These are phyloP conservation scores for Pseudogymnoascus sp. DNA, from an alignment of 2,329 filamentous ascomycete species.

Conservation along the genomic window DNA sequence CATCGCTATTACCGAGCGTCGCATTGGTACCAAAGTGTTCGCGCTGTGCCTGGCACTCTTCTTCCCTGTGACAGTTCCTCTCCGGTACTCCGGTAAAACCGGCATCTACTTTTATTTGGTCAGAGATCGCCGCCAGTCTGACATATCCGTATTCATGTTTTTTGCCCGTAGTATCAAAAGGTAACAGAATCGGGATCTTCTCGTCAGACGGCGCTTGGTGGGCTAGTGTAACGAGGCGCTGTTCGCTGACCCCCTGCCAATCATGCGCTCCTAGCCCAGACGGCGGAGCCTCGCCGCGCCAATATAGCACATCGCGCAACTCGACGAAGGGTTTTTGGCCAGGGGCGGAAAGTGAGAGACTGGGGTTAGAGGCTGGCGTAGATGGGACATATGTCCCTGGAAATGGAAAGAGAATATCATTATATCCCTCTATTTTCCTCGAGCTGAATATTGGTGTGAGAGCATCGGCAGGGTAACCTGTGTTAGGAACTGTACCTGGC, in stretches of 20 bases:
- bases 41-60: slow-evolving; percentile 29
- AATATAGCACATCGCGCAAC: slow-evolving; percentile 44
- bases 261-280: slow-evolving; percentile 43
- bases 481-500: slow-evolving; percentile 32
- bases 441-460: slow-evolving; percentile 51
- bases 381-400: slow-evolving; percentile 36
- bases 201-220: slow-evolving; percentile 37
- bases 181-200: slow-evolving; percentile 19
- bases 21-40: slow-evolving; percentile 23
- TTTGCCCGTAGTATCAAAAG: slow-evolving; percentile 25
- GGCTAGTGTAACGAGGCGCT: slow-evolving; percentile 50
- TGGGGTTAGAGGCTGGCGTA: slow-evolving; percentile 31
- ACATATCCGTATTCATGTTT: slow-evolving; percentile 35
- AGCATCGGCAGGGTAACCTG: slow-evolving; percentile 33
- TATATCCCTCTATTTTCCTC: slow-evolving; percentile 46
- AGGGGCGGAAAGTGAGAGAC: background rate
- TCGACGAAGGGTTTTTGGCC: slow-evolving; percentile 19
- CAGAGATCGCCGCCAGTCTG: slow-evolving; percentile 32
- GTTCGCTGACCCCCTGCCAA: slow-evolving; percentile 53
- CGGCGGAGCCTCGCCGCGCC: slow-evolving; percentile 41
- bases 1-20: slow-evolving; percentile 29
- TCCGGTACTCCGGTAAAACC: slow-evolving; percentile 31
- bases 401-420: slow-evolving; percentile 42
- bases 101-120: slow-evolving; percentile 26
- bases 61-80: slow-evolving; percentile 24